Conservation (phyloP, 1,284 basidiomycete genomes). For the Sporisorium iseilematis-ciliati region DNA sequence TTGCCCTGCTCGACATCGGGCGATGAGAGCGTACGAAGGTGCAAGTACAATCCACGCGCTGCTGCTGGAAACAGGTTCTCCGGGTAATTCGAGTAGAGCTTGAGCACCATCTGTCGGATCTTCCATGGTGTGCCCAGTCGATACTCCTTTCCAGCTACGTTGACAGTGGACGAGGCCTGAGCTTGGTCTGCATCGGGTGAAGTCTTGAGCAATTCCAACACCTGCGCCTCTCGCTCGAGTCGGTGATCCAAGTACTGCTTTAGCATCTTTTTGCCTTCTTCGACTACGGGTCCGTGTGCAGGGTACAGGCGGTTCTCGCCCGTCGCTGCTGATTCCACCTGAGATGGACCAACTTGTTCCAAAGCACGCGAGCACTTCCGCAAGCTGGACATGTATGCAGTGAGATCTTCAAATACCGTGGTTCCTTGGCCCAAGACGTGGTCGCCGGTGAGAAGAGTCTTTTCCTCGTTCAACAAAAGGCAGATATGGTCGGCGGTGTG, state of each 20-base stretch:
- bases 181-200: slow-evolving; percentile 70
- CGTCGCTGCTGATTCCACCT: slow-evolving; percentile 23
- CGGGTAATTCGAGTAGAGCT: slow-evolving; percentile 77
- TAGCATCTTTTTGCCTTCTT: slow-evolving; percentile 75
- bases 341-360: slow-evolving; percentile 32
- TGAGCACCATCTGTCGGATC: slow-evolving; percentile 57
- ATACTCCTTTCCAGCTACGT: slow-evolving; percentile 12
- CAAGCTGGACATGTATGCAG: slow-evolving; percentile 79
- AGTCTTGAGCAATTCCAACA: slow-evolving; percentile 75
- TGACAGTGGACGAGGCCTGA: slow-evolving; percentile 9
- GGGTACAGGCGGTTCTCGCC: slow-evolving; percentile 77
- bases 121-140: slow-evolving; percentile 52
- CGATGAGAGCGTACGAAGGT: slow-evolving; percentile 77
- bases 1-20: slow-evolving; percentile 30
- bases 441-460: slow-evolving; percentile 84
- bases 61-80: slow-evolving; percentile 81
- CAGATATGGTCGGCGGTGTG: slow-evolving; percentile 90
- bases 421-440: slow-evolving; percentile 91
- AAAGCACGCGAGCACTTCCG: slow-evolving; percentile 75
- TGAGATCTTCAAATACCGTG: slow-evolving; percentile 87
- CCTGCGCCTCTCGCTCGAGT: slow-evolving; percentile 83
- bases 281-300: slow-evolving; percentile 85
- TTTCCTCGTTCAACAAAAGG: slow-evolving; percentile 71
- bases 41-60: slow-evolving; percentile 78
- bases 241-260: slow-evolving; percentile 84